phyloP scores from a whole-genome alignment of 768 basidiomycete genomes.

The Suillus fuscotomentosus region DNA sequence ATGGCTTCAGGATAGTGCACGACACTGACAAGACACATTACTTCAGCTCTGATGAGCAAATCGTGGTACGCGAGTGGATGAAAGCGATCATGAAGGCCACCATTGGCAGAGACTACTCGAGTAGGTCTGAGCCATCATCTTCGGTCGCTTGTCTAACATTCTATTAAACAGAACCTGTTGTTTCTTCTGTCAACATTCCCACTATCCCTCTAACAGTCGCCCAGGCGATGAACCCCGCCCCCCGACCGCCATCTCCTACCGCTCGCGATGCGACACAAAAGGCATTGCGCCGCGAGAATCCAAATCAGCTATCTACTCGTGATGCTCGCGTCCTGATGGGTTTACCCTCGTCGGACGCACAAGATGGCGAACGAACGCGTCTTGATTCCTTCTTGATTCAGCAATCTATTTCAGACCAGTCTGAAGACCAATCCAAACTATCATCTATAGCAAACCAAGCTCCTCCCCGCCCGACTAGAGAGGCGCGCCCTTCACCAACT shows the following conservation, averaged over 20 bases:
- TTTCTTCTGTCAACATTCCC: slow-evolving; percentile 95
- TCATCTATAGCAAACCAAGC: slow-evolving; percentile 24
- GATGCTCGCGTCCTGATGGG: slow-evolving; percentile 80
- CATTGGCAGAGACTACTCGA: slow-evolving; percentile 89
- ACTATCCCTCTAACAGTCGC: slow-evolving; percentile 95
- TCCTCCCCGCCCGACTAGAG: slow-evolving; percentile 70
- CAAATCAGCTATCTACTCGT: slow-evolving; percentile 74
- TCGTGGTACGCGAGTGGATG: slow-evolving; percentile 94
- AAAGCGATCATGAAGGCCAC: slow-evolving; percentile 99
- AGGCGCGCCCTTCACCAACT: slow-evolving; percentile 43
- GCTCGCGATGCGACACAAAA: slow-evolving; percentile 87
- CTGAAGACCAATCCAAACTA: slow-evolving; percentile 13
- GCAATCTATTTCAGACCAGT: slow-evolving; percentile 28
- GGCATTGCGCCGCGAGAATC: slow-evolving; percentile 81
- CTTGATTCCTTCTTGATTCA: slow-evolving; percentile 58
- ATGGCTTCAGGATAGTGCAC: slow-evolving; percentile 94
- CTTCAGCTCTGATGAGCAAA: slow-evolving; percentile 91
- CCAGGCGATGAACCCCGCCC: slow-evolving; percentile 94
- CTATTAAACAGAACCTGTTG: slow-evolving; percentile 69
- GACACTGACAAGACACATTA: slow-evolving; percentile 83
- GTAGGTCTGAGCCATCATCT: slow-evolving; percentile 43
- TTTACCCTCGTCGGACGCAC: slow-evolving; percentile 33
- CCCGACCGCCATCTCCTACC: slow-evolving; percentile 89
- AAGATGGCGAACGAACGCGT: slow-evolving; percentile 44
- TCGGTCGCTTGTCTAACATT: neutral